Evolutionary conservation across 768 basidiomycete genomes (phyloP), one percentile per base, ranked within the genome.

Genomic region (Lentinus tigrinus): DNA sequence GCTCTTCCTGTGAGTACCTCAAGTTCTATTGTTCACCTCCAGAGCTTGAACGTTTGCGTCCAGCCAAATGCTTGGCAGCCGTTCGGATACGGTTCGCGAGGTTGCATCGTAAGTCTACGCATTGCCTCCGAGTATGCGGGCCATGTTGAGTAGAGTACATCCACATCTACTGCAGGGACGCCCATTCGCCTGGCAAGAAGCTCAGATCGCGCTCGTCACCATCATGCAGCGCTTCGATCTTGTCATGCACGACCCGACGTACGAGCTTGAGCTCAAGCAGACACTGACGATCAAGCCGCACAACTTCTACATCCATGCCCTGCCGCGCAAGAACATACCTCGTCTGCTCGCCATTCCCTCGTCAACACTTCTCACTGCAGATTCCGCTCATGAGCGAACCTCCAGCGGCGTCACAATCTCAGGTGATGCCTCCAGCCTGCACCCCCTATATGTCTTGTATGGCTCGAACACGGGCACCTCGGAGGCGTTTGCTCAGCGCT

Each of bases 381-480:
- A 43, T 21, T 11, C 42, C n/a, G n/a, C 43, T 14, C 21, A 10
- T 19, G 43, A 46, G 13, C 24, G 43, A 23, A 4, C 21, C 40
- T 42, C 40, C 7, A 42, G 40, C 14, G 23, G 39, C 21, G 54
- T 49, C 17, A 42, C 48, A 4, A 37, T 56, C n/a, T 14, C 42
- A 9, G 19, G 47, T 1, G 54, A 38, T 23, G 44, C 51, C 3
- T 48, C 52, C 21, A 65, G 58, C 23, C 52, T 55, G 27, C 52
- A 68, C 39, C 72, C 72, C 19, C 40, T 79, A 46, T 75, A 76
- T 53, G 67, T 78, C 16, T 64, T 76, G 10, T 79, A 76, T 58
- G 77, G 78, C 0, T 77, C 77, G 23, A 81, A 81, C 70, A 74
- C 78, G 0, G 80, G 80, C 3, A 76, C 76, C 1, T 80, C 75